Conservation (phyloP, 441 rosid genomes). For the Macaranga tanarius region DNA sequence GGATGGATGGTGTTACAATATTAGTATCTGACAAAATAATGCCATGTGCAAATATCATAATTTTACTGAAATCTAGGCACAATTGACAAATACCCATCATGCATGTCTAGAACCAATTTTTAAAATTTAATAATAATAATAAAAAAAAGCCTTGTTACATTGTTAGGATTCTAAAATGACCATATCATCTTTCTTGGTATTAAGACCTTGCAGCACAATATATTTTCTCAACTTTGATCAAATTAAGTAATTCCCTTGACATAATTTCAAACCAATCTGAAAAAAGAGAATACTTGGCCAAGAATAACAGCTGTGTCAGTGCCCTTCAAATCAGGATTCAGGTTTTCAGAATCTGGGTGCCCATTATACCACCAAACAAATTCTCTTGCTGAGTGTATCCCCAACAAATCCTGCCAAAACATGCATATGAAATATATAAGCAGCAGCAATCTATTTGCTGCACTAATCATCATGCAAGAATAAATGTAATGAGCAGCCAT, state of each 20-base stretch:
- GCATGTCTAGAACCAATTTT: background rate
- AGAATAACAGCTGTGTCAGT: constrained; percentile 77
- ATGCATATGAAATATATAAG: constrained; percentile 9
- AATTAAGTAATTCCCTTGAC: background rate
- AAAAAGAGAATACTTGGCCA: constrained; percentile 58
- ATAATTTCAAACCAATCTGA: background rate
- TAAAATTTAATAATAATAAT: too few species aligned
- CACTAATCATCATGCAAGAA: background rate
- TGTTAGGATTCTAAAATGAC: background rate
- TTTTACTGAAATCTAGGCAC: too few species aligned
- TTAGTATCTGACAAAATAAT: too few species aligned
- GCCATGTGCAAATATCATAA: too few species aligned
- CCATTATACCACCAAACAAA: constrained; percentile 99
- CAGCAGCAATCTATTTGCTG: too few species aligned
- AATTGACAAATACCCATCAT: background rate
- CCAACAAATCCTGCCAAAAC: constrained; percentile 51
- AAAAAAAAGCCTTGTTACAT: background rate
- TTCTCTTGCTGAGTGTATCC: constrained; percentile 87
- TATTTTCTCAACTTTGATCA: background rate
- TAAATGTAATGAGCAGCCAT: background rate
- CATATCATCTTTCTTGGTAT: background rate
- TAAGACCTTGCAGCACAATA: background rate
- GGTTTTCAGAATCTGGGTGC: constrained; percentile 67
- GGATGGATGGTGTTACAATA: too few species aligned
- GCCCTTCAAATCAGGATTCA: constrained; percentile 66